Percentiles rank a stretch among this genome's conserved stretches.
phyloP scores from a whole-genome alignment of 148 eudicot species.

The Vaccinium myrtillus region DNA sequence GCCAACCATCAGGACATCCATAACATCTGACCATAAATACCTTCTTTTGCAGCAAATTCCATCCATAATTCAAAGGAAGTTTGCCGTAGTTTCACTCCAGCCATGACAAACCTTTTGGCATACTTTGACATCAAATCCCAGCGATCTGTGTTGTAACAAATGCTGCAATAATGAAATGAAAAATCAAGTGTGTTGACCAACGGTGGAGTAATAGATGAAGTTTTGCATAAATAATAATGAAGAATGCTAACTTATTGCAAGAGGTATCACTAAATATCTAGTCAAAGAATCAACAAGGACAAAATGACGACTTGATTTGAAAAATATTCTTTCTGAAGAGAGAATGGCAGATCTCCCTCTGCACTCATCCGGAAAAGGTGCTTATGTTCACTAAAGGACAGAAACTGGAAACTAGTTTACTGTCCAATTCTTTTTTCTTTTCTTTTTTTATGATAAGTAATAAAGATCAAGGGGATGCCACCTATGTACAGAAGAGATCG shows the following conservation, averaged over 20 bases:
- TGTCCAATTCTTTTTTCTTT: too few species aligned
- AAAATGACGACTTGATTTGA: conserved; percentile 4
- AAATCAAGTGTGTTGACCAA: conserved; percentile 1
- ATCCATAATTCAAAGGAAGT: conserved; percentile 75
- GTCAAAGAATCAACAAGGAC: neutral
- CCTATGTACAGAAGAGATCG: too few species aligned
- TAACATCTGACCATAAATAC: conserved; percentile 26
- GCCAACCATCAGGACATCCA: conserved; percentile 4
- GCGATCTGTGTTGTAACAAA: conserved; percentile 61
- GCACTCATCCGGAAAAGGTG: too few species aligned
- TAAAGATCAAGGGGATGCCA: too few species aligned
- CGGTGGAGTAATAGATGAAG: neutral
- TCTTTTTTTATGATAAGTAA: too few species aligned
- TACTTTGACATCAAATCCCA: conserved; percentile 78
- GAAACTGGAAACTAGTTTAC: too few species aligned
- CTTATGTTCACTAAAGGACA: too few species aligned
- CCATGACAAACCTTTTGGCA: conserved; percentile 57
- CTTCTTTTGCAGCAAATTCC: conserved; percentile 78
- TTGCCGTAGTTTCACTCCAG: conserved; percentile 74
- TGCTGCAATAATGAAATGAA: conserved; percentile 52
- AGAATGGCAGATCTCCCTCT: too few species aligned
- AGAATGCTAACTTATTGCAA: neutral
- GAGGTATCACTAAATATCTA: neutral
- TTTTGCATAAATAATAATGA: neutral
- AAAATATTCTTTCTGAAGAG: neutral